Conservation (phyloP, 768 basidiomycete species). For the Auricularia sp. region DNA sequence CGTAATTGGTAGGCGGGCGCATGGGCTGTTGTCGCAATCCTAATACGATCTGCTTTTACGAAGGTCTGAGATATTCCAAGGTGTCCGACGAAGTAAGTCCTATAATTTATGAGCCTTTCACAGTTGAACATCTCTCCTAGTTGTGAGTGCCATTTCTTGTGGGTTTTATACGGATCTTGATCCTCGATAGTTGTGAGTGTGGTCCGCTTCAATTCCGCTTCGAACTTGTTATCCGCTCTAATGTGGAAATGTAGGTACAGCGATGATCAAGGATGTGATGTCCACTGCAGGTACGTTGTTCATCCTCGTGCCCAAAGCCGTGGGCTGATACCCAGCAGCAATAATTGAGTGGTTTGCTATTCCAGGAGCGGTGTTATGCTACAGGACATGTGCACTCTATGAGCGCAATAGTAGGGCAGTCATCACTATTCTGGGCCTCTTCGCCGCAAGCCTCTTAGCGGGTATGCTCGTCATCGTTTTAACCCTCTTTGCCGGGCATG, state of each 20-base stretch:
- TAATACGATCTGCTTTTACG: neutral
- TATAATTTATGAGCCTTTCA: neutral
- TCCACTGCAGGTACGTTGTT: neutral
- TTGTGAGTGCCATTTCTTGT: neutral
- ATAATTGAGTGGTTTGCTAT: neutral
- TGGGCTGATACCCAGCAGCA: neutral
- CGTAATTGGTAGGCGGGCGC: neutral
- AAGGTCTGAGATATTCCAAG: neutral
- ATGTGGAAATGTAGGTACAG: neutral
- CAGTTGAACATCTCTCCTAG: neutral
- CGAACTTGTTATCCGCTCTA: neutral
- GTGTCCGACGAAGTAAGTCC: neutral
- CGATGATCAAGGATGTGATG: neutral
- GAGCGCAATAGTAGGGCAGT: neutral
- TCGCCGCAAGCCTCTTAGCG: neutral
- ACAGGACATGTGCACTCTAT: neutral
- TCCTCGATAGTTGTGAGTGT: neutral
- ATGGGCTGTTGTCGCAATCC: neutral
- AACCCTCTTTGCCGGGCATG: neutral
- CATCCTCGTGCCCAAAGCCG: neutral
- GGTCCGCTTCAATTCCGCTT: neutral
- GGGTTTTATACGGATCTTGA: neutral
- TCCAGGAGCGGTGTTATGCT: neutral
- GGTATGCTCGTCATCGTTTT: neutral
- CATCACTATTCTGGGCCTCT: neutral